Evolutionary conservation across 2,329 filamentous ascomycete species (phyloP).

Genomic region (Diaporthe citri): DNA sequence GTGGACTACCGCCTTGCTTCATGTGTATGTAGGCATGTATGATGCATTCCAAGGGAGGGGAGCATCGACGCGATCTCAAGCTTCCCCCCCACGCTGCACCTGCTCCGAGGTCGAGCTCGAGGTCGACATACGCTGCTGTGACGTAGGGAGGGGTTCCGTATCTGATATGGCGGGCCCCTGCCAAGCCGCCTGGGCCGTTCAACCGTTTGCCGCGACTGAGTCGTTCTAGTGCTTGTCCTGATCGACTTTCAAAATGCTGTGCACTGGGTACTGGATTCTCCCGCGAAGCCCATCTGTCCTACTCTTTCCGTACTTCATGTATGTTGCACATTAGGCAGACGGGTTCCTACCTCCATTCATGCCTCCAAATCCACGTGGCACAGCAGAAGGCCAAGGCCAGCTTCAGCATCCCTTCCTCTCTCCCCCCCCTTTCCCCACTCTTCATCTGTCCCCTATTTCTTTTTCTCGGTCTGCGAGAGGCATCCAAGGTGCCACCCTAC

Average conservation of each 20-base stretch:
- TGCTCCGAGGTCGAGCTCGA: background rate
- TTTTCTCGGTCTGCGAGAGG: background rate
- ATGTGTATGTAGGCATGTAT: background rate
- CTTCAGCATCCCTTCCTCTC: background rate
- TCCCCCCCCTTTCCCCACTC: background rate
- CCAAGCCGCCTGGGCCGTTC: slow-evolving; percentile 8
- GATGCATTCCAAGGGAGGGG: slow-evolving; percentile 3
- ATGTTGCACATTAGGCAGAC: background rate
- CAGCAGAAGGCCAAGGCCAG: background rate
- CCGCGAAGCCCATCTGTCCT: background rate
- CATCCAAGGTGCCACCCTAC: background rate
- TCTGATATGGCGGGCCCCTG: slow-evolving; percentile 3
- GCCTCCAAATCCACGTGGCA: slow-evolving; percentile 5
- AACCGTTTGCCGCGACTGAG: background rate
- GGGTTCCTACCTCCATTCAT: background rate
- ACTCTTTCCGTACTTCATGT: background rate
- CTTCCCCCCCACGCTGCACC: slow-evolving; percentile 4
- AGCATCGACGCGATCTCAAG: background rate
- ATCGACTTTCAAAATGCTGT: slow-evolving; percentile 23
- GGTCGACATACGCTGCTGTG: background rate
- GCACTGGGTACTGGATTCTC: background rate
- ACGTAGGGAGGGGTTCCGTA: background rate
- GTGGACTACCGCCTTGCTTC: background rate
- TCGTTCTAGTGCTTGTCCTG: background rate
- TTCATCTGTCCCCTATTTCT: background rate